Conservation (phyloP, 2,329 filamentous ascomycete genomes). For the Tolypocladium ovalisporum region DNA sequence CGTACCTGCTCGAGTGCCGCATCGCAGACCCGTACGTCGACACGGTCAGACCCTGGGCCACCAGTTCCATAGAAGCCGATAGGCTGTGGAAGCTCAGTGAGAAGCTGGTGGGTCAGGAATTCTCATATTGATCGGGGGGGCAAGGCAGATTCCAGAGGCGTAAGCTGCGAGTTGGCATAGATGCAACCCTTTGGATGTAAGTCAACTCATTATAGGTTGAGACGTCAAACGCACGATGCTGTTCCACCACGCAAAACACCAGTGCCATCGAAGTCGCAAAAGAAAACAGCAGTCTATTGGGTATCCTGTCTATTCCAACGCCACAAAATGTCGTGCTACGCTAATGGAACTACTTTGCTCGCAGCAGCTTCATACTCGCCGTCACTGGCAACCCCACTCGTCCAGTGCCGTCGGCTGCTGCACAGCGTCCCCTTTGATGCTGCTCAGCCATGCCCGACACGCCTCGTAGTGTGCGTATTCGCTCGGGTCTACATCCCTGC, state of each 20-base stretch:
- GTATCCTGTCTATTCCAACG: neutral
- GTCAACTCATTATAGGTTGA: neutral
- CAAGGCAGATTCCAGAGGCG: neutral
- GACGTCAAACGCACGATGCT: too few relatives aligned
- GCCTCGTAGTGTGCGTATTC: conserved; percentile 33
- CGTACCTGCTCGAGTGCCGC: conserved; percentile 20
- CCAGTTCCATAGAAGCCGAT: conserved; percentile 23
- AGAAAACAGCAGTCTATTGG: neutral
- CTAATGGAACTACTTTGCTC: neutral
- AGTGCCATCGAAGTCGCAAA: neutral
- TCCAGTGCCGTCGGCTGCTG: conserved; percentile 28
- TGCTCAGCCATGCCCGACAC: conserved; percentile 33
- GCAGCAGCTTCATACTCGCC: neutral
- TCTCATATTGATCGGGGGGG: conserved; percentile 13
- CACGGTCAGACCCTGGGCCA: conserved; percentile 17
- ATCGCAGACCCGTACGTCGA: conserved; percentile 18
- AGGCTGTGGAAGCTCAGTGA: conserved; percentile 35
- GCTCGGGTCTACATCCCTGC: conserved; percentile 16
- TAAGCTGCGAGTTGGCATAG: neutral
- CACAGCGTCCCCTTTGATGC: conserved; percentile 18
- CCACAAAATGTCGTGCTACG: neutral
- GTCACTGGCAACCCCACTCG: conserved; percentile 23
- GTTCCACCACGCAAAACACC: neutral
- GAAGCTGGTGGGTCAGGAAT: conserved; percentile 30
- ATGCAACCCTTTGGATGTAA: neutral